Percentiles rank a stretch among this genome's conserved stretches.
phyloP scores from a whole-genome alignment of 1,284 basidiomycete species.

The Vanrija sp. region DNA sequence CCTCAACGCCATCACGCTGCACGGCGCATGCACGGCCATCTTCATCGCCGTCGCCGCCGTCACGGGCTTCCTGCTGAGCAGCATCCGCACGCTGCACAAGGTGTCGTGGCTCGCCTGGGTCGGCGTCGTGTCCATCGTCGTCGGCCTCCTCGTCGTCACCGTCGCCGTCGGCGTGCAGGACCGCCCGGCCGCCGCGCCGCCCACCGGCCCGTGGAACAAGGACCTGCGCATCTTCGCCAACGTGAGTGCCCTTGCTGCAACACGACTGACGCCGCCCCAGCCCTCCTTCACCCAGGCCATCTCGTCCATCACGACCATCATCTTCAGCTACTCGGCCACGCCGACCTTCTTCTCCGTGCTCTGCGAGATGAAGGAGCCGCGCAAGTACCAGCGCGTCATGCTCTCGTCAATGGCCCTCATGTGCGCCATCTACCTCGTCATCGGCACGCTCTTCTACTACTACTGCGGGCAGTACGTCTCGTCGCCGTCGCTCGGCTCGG shows the following conservation, averaged over 20 bases:
- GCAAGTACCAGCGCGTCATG: background rate
- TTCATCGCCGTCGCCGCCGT: constrained; percentile 27
- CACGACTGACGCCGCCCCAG: background rate
- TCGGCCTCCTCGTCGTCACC: constrained; percentile 30
- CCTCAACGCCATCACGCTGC: constrained; percentile 26
- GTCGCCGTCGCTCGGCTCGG: constrained; percentile 12
- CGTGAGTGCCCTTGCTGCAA: no score
- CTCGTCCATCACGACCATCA: background rate
- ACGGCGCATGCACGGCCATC: constrained; percentile 30
- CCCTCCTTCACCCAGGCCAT: constrained; percentile 13
- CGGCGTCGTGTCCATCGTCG: constrained; percentile 23
- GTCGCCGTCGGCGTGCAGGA: constrained; percentile 36
- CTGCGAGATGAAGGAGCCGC: background rate
- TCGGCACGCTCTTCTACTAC: constrained; percentile 5
- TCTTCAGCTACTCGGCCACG: background rate
- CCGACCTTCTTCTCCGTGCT: background rate
- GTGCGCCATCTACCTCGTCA: constrained; percentile 4
- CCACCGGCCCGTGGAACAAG: constrained; percentile 14
- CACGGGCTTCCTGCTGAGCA: constrained; percentile 22
- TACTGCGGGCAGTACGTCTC: constrained; percentile 21
- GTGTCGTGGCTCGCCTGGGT: constrained; percentile 36
- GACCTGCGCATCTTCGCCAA: background rate
- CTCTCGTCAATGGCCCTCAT: constrained; percentile 22
- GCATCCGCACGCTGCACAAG: constrained; percentile 27
- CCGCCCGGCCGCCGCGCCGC: constrained; percentile 38